Conservation (phyloP, 148 eudicot species). For the Heliamphora exappendiculata region DNA sequence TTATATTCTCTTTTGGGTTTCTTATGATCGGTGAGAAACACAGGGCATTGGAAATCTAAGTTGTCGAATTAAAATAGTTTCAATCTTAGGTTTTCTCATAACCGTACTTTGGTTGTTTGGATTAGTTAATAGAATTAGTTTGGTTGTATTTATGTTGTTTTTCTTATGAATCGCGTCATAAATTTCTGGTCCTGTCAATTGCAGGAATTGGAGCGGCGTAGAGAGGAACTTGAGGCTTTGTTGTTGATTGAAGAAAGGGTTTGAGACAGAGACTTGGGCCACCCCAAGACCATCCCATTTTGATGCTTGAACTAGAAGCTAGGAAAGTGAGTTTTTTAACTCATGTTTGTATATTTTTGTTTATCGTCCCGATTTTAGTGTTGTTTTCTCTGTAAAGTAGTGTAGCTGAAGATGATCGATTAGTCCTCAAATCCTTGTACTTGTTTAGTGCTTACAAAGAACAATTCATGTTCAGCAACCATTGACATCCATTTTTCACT, state of each 20-base stretch:
- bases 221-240: conserved; percentile 73
- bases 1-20: not conserved
- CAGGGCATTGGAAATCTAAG: not conserved
- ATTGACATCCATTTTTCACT: not conserved
- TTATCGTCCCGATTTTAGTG: not conserved
- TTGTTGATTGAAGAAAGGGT: conserved; percentile 42
- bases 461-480: not conserved
- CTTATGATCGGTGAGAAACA: too few species aligned
- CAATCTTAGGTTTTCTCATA: not conserved
- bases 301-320: not conserved
- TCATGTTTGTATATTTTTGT: not conserved
- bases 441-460: not conserved
- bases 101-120: not conserved
- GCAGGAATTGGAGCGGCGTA: conserved; percentile 69
- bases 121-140: not conserved
- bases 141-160: not conserved
- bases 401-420: not conserved
- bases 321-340: not conserved
- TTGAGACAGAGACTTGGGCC: conserved; percentile 6
- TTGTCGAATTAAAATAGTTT: not conserved
- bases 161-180: not conserved
- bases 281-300: not conserved
- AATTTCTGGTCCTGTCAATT: conserved; percentile 6
- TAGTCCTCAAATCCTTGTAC: not conserved
- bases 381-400: not conserved